Evolutionary conservation across 352 stramenopile species (phyloP).

Genomic region (Globisporangium barbulae): DNA sequence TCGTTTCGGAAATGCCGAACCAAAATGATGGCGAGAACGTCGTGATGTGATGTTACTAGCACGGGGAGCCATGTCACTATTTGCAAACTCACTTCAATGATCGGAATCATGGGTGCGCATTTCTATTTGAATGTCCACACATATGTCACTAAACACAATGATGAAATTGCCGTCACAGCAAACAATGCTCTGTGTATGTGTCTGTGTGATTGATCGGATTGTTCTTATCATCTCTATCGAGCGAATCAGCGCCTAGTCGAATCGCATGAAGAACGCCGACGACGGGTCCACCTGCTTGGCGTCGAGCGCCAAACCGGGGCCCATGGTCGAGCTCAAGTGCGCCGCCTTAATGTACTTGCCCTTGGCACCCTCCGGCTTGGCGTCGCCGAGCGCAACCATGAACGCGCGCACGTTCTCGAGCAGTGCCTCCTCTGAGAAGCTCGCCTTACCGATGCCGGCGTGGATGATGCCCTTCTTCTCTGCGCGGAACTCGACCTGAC

Average conservation of each 20-base stretch:
- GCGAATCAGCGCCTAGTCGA: constrained; percentile 40
- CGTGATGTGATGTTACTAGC: background rate
- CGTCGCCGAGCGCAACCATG: constrained; percentile 89
- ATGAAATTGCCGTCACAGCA: background rate
- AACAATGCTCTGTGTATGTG: background rate
- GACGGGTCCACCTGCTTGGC: constrained; percentile 82
- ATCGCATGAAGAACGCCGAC: constrained; percentile 84
- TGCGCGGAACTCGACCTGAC: constrained; percentile 87
- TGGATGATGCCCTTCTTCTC: constrained; percentile 91
- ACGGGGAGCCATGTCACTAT: background rate
- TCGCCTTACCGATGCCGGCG: constrained; percentile 86
- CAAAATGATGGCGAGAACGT: background rate
- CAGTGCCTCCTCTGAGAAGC: constrained; percentile 87
- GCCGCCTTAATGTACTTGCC: constrained; percentile 92
- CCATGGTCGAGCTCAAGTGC: constrained; percentile 87
- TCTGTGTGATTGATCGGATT: constrained; percentile 1
- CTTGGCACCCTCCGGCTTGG: constrained; percentile 92
- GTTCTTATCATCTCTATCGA: background rate
- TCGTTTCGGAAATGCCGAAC: background rate
- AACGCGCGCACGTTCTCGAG: constrained; percentile 91
- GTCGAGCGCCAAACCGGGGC: constrained; percentile 71
- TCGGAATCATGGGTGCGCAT: background rate
- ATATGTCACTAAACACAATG: too few species aligned
- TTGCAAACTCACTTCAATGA: background rate
- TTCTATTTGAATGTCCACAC: constrained; percentile 7